phyloP scores from a whole-genome alignment of 371 early-diverging fungal species.

The Umbelopsis sp. region DNA sequence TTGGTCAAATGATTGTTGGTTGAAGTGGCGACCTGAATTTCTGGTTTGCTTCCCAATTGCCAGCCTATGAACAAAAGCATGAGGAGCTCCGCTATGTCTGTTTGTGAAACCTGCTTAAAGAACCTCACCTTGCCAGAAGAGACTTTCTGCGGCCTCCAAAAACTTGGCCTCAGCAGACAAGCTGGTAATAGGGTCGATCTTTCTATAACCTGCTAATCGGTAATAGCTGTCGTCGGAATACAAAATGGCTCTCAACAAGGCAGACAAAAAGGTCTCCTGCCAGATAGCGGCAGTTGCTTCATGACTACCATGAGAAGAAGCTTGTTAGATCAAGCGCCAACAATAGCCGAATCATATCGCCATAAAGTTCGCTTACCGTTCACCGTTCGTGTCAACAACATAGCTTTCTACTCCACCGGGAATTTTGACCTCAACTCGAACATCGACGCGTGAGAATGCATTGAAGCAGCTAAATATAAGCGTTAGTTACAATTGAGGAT shows the following conservation, averaged over 20 bases:
- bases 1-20: slow-evolving; percentile 85
- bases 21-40: slow-evolving; percentile 88
- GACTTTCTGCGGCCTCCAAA: slow-evolving; percentile 79
- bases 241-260: slow-evolving; percentile 85
- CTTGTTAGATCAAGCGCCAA: slow-evolving; percentile 6
- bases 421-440: slow-evolving; percentile 96
- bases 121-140: slow-evolving; percentile 77
- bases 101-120: background rate
- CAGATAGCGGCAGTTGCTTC: slow-evolving; percentile 85
- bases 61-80: slow-evolving; percentile 57
- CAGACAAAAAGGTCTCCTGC: slow-evolving; percentile 89
- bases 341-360: background rate
- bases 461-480: slow-evolving; percentile 81
- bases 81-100: background rate
- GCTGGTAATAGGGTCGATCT: slow-evolving; percentile 83
- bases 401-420: slow-evolving; percentile 97
- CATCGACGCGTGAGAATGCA: slow-evolving; percentile 94
- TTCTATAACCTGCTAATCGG: slow-evolving; percentile 84
- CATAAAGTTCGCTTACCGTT: slow-evolving; percentile 45
- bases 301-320: slow-evolving; percentile 34
- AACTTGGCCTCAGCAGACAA: slow-evolving; percentile 75
- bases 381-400: slow-evolving; percentile 80
- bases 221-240: slow-evolving; percentile 89
- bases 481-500: background rate
- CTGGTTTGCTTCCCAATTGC: slow-evolving; percentile 94